These are phyloP conservation scores for Brettanomyces bruxellensis DNA, from an alignment of 805 yeast genomes.

Conservation along the genomic window DNA sequence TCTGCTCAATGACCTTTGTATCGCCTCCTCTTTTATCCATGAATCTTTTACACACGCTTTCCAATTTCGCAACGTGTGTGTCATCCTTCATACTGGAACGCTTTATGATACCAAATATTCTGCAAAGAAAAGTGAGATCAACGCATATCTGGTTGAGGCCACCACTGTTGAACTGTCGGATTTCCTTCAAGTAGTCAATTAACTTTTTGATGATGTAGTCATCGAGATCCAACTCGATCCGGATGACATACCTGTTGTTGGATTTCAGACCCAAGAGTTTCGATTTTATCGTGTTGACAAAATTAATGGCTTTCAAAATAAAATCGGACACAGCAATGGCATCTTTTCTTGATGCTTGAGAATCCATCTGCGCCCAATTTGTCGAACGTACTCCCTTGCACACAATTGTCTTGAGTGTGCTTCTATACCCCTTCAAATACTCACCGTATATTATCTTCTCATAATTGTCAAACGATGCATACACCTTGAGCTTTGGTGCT, in stretches of 20 bases:
- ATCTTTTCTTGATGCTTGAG: conserved; percentile 3
- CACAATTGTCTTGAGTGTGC: conserved; percentile 30
- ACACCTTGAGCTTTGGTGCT: conserved; percentile 35
- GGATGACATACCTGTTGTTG: conserved; percentile 11
- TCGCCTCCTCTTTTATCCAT: conserved; percentile 12
- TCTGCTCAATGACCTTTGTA: conserved; percentile 8
- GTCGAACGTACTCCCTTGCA: conserved; percentile 29
- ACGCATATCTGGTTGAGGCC: conserved; percentile 17
- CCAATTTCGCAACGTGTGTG: conserved; percentile 13
- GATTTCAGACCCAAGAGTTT: conserved; percentile 13
- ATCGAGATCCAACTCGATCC: conserved; percentile 16
- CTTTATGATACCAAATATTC: conserved; percentile 14
- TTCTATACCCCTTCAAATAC: conserved; percentile 41
- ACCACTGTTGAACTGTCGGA: conserved; percentile 16
- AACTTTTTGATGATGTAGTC: conserved; percentile 16
- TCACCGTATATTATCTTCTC: conserved; percentile 47
- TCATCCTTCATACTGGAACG: conserved; percentile 8
- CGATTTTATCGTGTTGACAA: conserved; percentile 19
- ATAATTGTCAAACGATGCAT: conserved; percentile 34
- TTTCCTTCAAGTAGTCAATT: conserved; percentile 13
- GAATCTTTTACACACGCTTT: conserved; percentile 13
- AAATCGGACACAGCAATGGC: conserved; percentile 14
- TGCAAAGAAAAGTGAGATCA: conserved; percentile 15
- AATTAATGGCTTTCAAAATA: conserved; percentile 16
- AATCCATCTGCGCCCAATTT: conserved; percentile 29